These are phyloP conservation scores for Dryas alaskensis DNA, from an alignment of 306 rosid genomes.

Conservation along the genomic window DNA sequence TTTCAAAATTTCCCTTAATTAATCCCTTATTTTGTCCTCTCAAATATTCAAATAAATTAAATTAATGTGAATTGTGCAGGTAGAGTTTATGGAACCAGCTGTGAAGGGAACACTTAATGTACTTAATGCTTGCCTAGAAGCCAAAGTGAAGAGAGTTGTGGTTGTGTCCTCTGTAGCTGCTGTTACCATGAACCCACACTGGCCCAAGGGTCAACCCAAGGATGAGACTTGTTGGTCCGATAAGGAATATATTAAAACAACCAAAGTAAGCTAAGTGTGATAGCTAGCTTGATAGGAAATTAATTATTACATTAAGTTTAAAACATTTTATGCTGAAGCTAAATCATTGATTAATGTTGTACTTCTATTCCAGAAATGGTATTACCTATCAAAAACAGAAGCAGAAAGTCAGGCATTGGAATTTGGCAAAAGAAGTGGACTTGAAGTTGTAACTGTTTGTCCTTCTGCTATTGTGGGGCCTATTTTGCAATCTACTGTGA, in stretches of 20 bases:
- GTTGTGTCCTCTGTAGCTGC: constrained; percentile 30
- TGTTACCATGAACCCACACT: constrained; percentile 13
- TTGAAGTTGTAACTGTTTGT: constrained; percentile 45
- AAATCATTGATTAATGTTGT: not conserved
- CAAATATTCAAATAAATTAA: too few relatives aligned
- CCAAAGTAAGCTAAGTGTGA: constrained; percentile 12
- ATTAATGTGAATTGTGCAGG: constrained; percentile 5
- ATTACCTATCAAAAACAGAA: constrained; percentile 54
- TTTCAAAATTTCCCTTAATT: not conserved
- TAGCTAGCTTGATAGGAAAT: too few relatives aligned
- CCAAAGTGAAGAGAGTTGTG: constrained; percentile 29
- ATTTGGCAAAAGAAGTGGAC: constrained; percentile 48
- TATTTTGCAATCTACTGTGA: constrained; percentile 44
- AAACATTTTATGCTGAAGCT: not conserved
- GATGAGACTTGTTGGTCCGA: constrained; percentile 41
- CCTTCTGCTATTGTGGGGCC: constrained; percentile 51
- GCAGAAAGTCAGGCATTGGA: constrained; percentile 58
- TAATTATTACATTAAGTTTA: too few relatives aligned
- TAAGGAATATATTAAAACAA: constrained; percentile 25
- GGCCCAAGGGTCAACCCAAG: constrained; percentile 25
- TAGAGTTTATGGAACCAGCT: constrained; percentile 28
- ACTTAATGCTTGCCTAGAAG: constrained; percentile 25
- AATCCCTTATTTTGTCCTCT: not conserved
- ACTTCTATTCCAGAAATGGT: constrained; percentile 52
- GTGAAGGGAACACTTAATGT: constrained; percentile 29